Evolutionary conservation across 2,329 filamentous ascomycete species (phyloP), one percentile per base, ranked within the genome.

Genomic region (Penicillium frequentans): DNA sequence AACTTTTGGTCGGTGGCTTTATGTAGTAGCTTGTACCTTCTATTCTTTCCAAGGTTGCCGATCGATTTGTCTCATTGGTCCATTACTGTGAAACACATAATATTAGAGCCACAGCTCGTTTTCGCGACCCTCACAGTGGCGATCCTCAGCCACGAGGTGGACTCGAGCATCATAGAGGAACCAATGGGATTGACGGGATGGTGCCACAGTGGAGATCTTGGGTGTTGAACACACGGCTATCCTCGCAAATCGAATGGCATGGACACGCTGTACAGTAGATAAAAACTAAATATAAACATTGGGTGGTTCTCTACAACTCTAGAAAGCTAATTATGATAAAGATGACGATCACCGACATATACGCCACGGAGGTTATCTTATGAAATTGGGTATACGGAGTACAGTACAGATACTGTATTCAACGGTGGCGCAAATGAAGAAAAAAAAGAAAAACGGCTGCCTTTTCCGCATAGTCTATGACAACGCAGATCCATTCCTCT

Each of bases 381-480:
- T 7, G 16, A 10, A 47, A 29, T 29, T 37, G 16, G 8, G 7
- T 13, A 13, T 21, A n/a, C n/a, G n/a, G n/a, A n/a, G n/a, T n/a
- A 26, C 24, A 26, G 24, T 23, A 2, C 21, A 23, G 21, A 23
- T 23, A 23, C 21, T 24, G 33, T 14, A 21, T 29, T 23, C 45
- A 46, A 29, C 24, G 31, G 46, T n/a, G 27, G 29, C 29, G 26
- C n/a, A 49, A 37, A 24, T 19, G 5, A 49, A 23, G 9, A 49
- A 23, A 23, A 23, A 23, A 49, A 35, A 14, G 13, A 19, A 43
- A 49, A 52, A 48, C 42, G 58, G 58, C 44, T 55, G 48, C 46
- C 33, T 52, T 55, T 45, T 51, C 53, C 56, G 37, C 48, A 21
- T 21, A 33, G 27, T 48, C 43, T 26, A 19, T 46, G 43, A 46